Base-by-base conservation (phyloP, 1,139 yeast species). In the Nakaseomyces glabratus region DNA sequence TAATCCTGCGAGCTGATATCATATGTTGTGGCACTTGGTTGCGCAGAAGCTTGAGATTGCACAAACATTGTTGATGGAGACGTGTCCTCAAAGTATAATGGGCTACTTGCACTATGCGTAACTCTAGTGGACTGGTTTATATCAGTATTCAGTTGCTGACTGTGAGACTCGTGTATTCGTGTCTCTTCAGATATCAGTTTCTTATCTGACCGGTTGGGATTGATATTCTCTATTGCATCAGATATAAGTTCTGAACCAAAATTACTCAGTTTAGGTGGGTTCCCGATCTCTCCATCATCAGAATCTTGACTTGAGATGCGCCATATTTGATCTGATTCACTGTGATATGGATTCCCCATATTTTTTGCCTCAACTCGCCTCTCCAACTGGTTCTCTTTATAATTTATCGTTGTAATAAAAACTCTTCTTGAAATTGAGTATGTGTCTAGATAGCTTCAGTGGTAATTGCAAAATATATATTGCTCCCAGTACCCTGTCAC, bases 181-280 rank as follows among this genome's bases (percentile, higher is more conserved):
- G 21, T 19, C 28, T 21, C 22, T 33, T 25, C 18, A 30, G 31
- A 15, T 28, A n/a, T 10, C 3, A 17, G 21, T n/a, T 17, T n/a
- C 7, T 20, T 26, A 18, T 15, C 15, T 17, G 30, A 23, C 13
- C 20, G 20, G 7, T 21, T 12, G 2, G 36, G 35, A 23, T 37
- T 24, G 31, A 37, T 23, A 36, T 37, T 29, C 40, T 44, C 28
- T 40, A 28, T 28, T 11, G 34, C 24, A 10, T 42, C 51, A 12
- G 45, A 43, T 8, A 53, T 36, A 32, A 52, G 36, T 4, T 55
- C 58, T 8, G 57, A 51, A 4, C 55, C 58, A 41, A 50, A 54
- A 34, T 51, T 42, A 32, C 59, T 54, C 21, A 54, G 34, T 25
- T 47, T 45, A 10, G 59, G 59, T 5, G 55, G 53, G 1, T 48